A percentile compares a stretch with the other conserved stretches of the same genome.
phyloP scores from a whole-genome alignment of 2,329 filamentous ascomycete species.

The Talaromyces pinophilus region DNA sequence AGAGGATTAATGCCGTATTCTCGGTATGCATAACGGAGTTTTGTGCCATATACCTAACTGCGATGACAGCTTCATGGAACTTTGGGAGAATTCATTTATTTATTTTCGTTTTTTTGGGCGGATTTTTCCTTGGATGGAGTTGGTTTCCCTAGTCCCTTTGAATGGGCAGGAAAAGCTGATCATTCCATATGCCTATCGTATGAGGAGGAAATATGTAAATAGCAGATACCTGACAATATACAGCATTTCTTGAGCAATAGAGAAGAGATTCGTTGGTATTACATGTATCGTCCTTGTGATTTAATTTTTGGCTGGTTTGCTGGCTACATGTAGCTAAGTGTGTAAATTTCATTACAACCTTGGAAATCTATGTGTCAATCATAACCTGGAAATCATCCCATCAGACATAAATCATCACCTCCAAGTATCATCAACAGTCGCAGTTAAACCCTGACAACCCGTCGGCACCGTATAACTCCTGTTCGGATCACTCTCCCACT shows the following conservation, averaged over 20 bases:
- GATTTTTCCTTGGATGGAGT: not conserved
- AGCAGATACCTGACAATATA: not conserved
- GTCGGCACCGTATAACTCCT: constrained; percentile 44
- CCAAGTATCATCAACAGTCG: constrained; percentile 44
- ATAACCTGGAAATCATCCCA: not conserved
- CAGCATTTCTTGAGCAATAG: not conserved
- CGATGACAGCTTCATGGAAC: not conserved
- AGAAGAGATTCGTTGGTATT: not conserved
- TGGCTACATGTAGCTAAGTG: too few relatives aligned
- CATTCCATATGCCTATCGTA: not conserved
- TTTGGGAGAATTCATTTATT: not conserved
- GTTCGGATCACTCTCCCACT: constrained; percentile 65
- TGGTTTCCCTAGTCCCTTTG: not conserved
- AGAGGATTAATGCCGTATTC: constrained; percentile 29
- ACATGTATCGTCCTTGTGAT: not conserved
- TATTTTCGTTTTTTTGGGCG: not conserved
- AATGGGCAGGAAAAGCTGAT: not conserved
- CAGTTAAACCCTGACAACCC: constrained; percentile 36
- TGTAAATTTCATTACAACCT: too few relatives aligned
- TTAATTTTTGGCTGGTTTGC: too few relatives aligned
- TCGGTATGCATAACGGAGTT: not conserved
- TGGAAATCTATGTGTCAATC: too few relatives aligned
- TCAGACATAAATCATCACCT: constrained; percentile 26
- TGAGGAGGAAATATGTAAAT: not conserved
- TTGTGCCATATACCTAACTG: not conserved